These are phyloP conservation scores for Avena eriantha DNA, from an alignment of 176 grass and related monocot genomes.

Conservation along the genomic window DNA sequence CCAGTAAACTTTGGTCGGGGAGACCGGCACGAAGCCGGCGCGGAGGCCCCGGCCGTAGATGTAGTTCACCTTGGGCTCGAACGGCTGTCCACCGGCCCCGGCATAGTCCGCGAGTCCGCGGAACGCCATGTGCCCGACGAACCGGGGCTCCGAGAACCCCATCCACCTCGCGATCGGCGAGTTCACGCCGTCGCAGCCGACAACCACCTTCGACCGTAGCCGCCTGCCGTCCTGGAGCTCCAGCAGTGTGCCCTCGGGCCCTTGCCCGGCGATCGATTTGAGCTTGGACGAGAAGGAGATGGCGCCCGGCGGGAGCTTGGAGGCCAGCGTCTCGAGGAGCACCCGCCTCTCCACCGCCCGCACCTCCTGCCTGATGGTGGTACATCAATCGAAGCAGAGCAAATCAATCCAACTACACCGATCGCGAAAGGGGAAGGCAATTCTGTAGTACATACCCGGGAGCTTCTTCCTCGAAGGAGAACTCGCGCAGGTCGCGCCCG, in stretches of 20 bases:
- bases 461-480: constrained; percentile 83
- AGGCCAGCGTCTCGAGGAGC: constrained; percentile 81
- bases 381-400: not conserved
- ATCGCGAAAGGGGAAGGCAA: not conserved
- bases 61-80: constrained; percentile 83
- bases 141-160: constrained; percentile 84
- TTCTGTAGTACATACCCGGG: constrained; percentile 57
- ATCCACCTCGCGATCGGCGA: constrained; percentile 91
- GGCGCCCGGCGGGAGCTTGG: constrained; percentile 57
- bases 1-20: constrained; percentile 85
- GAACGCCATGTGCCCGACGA: constrained; percentile 86
- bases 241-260: constrained; percentile 66
- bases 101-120: constrained; percentile 80
- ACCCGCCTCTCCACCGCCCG: constrained; percentile 75
- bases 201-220: constrained; percentile 72
- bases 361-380: constrained; percentile 70
- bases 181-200: constrained; percentile 85
- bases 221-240: constrained; percentile 69
- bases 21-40: constrained; percentile 91
- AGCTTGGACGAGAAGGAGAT: constrained; percentile 83
- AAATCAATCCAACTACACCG: not conserved
- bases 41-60: constrained; percentile 83
- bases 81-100: constrained; percentile 64
- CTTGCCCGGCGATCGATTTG: constrained; percentile 63
- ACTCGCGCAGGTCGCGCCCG: constrained; percentile 71